These are phyloP conservation scores for Andrographis paniculata DNA, from an alignment of 305 asterid species.

Conservation along the genomic window DNA sequence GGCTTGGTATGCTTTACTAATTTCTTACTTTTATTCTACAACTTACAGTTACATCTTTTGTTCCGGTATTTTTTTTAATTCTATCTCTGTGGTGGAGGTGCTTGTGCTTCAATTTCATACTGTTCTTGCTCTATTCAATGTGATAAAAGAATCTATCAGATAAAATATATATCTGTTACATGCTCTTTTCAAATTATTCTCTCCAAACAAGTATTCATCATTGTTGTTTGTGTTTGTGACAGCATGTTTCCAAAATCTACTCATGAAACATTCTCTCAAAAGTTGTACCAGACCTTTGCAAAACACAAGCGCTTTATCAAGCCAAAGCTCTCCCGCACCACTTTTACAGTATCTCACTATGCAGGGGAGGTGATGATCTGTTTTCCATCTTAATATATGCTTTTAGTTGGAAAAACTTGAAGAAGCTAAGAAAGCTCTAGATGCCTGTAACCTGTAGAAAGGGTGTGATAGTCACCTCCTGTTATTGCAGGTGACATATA, in stretches of 20 bases:
- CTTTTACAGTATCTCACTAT: slow-evolving; percentile 90
- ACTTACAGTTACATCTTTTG: background rate
- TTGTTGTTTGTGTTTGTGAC: slow-evolving; percentile 29
- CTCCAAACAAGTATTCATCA: slow-evolving; percentile 10
- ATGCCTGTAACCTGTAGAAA: slow-evolving; percentile 1
- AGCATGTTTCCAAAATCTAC: slow-evolving; percentile 99
- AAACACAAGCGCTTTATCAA: slow-evolving; percentile 95
- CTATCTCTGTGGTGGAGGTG: slow-evolving; percentile 14
- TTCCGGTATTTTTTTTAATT: slow-evolving; percentile 13
- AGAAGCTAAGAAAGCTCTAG: slow-evolving; percentile 9
- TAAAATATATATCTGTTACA: background rate
- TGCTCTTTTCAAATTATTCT: background rate
- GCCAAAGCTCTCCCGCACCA: slow-evolving; percentile 97
- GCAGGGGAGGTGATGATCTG: slow-evolving; percentile 82
- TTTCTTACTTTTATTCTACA: slow-evolving; percentile 11
- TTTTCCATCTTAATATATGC: slow-evolving; percentile 15
- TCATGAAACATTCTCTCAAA: slow-evolving; percentile 99
- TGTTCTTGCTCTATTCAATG: background rate
- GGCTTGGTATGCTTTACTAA: slow-evolving; percentile 66
- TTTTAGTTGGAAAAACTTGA: slow-evolving; percentile 4
- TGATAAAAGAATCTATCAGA: slow-evolving; percentile 12
- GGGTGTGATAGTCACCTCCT: slow-evolving; percentile 15
- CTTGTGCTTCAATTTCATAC: slow-evolving; percentile 2
- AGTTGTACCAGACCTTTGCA: slow-evolving; percentile 85
- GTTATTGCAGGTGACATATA: slow-evolving; percentile 67